Conservation (phyloP, 345 rosid species). For the Boechera divaricarpa region DNA sequence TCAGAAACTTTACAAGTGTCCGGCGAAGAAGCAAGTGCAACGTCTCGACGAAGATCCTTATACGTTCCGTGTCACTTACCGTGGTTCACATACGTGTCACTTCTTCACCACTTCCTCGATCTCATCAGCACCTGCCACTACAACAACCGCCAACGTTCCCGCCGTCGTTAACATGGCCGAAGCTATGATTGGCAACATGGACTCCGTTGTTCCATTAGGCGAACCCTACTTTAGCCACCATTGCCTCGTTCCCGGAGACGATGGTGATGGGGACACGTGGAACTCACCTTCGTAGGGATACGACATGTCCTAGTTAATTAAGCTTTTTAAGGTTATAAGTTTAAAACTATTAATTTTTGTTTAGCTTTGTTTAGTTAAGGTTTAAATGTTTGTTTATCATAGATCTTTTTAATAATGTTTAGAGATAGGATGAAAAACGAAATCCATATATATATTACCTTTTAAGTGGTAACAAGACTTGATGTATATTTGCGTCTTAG, state of each 20-base stretch:
- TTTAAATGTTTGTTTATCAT: background rate
- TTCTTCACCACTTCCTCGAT: constrained; percentile 41
- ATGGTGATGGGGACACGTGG: background rate
- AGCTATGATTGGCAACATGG: background rate
- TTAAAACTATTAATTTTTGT: background rate
- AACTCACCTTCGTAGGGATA: background rate
- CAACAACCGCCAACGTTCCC: background rate
- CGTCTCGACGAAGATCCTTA: constrained; percentile 61
- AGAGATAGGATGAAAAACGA: background rate
- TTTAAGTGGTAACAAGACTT: background rate
- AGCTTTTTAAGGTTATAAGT: background rate
- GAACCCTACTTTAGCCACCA: background rate
- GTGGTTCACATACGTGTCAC: constrained; percentile 65
- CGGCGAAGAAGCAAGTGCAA: constrained; percentile 81
- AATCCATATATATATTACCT: background rate
- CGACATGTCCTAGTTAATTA: background rate
- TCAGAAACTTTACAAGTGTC: constrained; percentile 66
- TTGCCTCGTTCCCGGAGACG: background rate
- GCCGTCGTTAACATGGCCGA: background rate
- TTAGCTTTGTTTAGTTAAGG: no score
- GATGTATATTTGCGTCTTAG: background rate
- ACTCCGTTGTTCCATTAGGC: constrained; percentile 6
- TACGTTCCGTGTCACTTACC: constrained; percentile 60
- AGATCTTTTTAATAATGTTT: background rate
- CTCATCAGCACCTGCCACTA: background rate